These are phyloP conservation scores for Macadamia integrifolia DNA, from an alignment of 164 flowering plant species.

Conservation along the genomic window DNA sequence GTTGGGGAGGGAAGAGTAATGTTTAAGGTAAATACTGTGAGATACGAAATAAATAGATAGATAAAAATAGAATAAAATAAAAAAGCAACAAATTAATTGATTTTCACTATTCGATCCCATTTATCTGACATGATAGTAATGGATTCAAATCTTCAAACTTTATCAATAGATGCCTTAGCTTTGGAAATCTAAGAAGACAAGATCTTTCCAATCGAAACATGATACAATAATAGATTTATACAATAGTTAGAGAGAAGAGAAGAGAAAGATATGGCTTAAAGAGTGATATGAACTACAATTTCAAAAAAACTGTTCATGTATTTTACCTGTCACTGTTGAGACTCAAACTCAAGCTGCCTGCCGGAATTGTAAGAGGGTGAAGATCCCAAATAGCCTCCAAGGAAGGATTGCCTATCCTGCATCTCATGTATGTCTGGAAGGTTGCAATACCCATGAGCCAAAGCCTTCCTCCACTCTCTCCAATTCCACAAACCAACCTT, in stretches of 20 bases:
- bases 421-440: constrained; percentile 66
- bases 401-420: constrained; percentile 68
- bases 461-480: constrained; percentile 47
- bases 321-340: constrained; percentile 72
- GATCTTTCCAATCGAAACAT: neutral
- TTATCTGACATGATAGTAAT: too few species aligned
- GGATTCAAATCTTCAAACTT: too few species aligned
- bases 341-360: constrained; percentile 65
- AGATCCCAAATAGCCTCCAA: constrained; percentile 68
- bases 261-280: neutral
- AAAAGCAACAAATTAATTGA: neutral
- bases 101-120: too few species aligned
- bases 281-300: constrained; percentile 5
- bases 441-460: constrained; percentile 84
- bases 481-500: constrained; percentile 45
- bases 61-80: too few species aligned
- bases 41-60: neutral
- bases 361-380: constrained; percentile 64
- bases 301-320: constrained; percentile 1
- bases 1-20: neutral
- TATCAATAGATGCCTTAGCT: neutral
- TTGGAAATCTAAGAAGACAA: neutral
- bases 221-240: neutral
- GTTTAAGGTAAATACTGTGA: neutral
- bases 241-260: neutral